Evolutionary conservation across 352 stramenopile genomes (phyloP).

Genomic region (Globisporangium mamillatum): DNA sequence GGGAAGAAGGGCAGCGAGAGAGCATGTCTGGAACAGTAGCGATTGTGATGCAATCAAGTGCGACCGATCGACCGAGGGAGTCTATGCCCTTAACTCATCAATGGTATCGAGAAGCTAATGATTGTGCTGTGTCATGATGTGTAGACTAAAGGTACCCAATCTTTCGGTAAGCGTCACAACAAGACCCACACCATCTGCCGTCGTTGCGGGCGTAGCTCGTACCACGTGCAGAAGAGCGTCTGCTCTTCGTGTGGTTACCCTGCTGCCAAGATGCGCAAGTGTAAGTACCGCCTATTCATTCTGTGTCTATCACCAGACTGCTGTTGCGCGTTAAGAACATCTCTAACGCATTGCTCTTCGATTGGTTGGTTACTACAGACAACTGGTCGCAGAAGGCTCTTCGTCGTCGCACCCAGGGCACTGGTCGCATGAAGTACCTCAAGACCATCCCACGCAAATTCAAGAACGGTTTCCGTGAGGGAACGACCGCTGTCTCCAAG

Average conservation of each 20-base stretch:
- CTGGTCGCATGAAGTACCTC: slow-evolving; percentile 98
- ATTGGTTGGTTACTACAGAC: slow-evolving; percentile 35
- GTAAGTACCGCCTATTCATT: slow-evolving; percentile 37
- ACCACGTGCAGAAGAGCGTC: slow-evolving; percentile 99
- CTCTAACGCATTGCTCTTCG: slow-evolving; percentile 5
- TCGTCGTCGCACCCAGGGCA: slow-evolving; percentile 94
- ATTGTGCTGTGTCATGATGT: slow-evolving; percentile 17
- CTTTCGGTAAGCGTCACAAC: slow-evolving; percentile 99
- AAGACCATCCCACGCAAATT: slow-evolving; percentile 98
- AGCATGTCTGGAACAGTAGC: neutral
- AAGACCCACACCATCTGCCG: slow-evolving; percentile 99
- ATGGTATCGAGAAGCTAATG: neutral
- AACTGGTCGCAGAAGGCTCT: slow-evolving; percentile 99
- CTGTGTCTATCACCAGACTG: neutral
- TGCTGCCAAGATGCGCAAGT: slow-evolving; percentile 97
- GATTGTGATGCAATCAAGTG: neutral
- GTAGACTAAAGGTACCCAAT: slow-evolving; percentile 99
- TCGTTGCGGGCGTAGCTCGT: slow-evolving; percentile 98
- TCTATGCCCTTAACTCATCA: neutral
- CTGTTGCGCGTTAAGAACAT: neutral
- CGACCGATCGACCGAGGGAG: neutral
- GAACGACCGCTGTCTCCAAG: slow-evolving; percentile 80
- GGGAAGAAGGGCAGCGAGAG: neutral
- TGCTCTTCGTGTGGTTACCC: slow-evolving; percentile 99
- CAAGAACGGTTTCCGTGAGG: slow-evolving; percentile 99